Evolutionary conservation across 352 stramenopile species (phyloP).

Genomic region (Phytophthora crassamura): DNA sequence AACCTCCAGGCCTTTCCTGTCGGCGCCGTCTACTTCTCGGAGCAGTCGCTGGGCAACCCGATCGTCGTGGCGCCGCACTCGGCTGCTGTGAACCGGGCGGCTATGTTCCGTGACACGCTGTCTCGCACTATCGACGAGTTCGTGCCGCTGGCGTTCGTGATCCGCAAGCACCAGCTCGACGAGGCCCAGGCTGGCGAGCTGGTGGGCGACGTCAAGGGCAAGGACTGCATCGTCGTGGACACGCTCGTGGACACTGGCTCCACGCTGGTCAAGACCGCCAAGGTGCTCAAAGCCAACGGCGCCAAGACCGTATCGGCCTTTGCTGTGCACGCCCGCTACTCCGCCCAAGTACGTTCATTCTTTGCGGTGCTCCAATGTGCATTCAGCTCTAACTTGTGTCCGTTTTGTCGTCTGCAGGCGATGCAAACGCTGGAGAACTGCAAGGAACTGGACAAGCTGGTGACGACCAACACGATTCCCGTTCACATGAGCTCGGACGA

Average conservation of each 20-base stretch:
- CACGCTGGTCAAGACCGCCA: conserved; percentile 83
- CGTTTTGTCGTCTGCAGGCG: conserved; percentile 35
- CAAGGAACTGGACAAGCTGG: conserved; percentile 80
- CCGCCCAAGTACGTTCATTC: conserved; percentile 57
- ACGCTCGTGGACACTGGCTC: conserved; percentile 88
- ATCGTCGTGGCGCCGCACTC: conserved; percentile 88
- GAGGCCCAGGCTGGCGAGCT: conserved; percentile 73
- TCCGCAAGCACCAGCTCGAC: conserved; percentile 85
- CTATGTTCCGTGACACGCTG: conserved; percentile 84
- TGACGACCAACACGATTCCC: conserved; percentile 89
- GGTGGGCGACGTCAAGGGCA: conserved; percentile 78
- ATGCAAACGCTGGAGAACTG: conserved; percentile 67
- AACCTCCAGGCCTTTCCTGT: conserved; percentile 89
- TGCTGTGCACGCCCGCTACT: conserved; percentile 87
- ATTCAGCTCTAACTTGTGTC: too few species aligned
- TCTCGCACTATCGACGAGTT: conserved; percentile 79
- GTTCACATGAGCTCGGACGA: conserved; percentile 39
- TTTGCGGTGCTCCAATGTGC: not conserved
- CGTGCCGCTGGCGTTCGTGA: conserved; percentile 82
- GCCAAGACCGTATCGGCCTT: conserved; percentile 85
- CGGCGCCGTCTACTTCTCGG: conserved; percentile 86
- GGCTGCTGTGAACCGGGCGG: conserved; percentile 77
- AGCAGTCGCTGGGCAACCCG: conserved; percentile 69
- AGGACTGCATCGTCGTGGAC: conserved; percentile 90
- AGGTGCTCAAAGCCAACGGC: conserved; percentile 81